These are phyloP conservation scores for Climacium dendroides DNA, from an alignment of 225 moss, liverwort and hornwort genomes.

Conservation along the genomic window DNA sequence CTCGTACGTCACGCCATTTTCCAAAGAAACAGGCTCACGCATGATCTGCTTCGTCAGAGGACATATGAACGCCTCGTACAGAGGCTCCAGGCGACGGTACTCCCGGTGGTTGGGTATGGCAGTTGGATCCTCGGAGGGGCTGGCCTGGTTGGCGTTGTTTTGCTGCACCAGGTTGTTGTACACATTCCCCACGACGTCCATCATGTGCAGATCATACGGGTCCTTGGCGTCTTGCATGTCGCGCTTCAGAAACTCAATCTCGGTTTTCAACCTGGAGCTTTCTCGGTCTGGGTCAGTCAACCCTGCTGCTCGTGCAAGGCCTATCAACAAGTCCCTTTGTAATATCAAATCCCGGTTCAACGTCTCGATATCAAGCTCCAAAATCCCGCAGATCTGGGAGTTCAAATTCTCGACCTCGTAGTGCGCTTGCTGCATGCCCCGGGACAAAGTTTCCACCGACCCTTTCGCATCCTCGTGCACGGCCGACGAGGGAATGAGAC, in stretches of 20 bases:
- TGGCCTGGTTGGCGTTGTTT: constrained; percentile 27
- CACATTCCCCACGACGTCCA: constrained; percentile 67
- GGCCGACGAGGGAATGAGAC: constrained; percentile 33
- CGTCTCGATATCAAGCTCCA: constrained; percentile 26
- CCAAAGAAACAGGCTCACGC: constrained; percentile 79
- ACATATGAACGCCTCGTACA: constrained; percentile 90
- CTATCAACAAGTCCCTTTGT: constrained; percentile 16
- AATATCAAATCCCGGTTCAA: neutral
- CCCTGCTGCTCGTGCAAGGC: constrained; percentile 22
- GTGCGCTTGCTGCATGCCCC: constrained; percentile 58
- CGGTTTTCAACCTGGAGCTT: constrained; percentile 1
- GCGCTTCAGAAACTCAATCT: constrained; percentile 31
- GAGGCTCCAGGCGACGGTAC: constrained; percentile 65
- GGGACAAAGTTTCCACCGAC: constrained; percentile 43
- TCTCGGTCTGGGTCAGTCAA: constrained; percentile 16
- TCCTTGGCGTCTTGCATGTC: constrained; percentile 66
- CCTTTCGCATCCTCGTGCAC: constrained; percentile 38
- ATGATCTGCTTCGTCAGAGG: constrained; percentile 92
- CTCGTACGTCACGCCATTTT: constrained; percentile 82
- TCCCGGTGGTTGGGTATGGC: constrained; percentile 29
- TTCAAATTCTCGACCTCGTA: constrained; percentile 57
- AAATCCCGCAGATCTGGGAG: constrained; percentile 42
- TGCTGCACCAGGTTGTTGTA: constrained; percentile 49
- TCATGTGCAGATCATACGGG: constrained; percentile 66
- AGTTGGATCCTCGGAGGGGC: constrained; percentile 48